These are phyloP conservation scores for Canna indica DNA, from an alignment of 176 grass and related monocot species.

Conservation along the genomic window DNA sequence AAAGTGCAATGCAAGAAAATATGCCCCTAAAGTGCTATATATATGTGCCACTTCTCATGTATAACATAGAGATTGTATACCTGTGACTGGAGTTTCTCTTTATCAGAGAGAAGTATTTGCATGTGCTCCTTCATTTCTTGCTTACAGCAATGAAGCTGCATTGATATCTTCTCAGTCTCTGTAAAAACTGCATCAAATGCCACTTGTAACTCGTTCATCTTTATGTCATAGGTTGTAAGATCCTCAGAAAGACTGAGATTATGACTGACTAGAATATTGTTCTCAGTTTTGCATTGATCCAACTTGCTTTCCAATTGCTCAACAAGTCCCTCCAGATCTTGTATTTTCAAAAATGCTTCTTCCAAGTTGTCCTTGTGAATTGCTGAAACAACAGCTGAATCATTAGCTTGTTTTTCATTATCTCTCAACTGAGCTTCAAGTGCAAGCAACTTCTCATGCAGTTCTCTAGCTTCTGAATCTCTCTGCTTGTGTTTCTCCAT, in stretches of 20 bases:
- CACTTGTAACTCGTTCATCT: constrained; percentile 58
- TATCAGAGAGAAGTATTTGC: constrained; percentile 20
- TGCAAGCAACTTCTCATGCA: constrained; percentile 25
- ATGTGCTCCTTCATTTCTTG: constrained; percentile 53
- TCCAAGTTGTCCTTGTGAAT: constrained; percentile 34
- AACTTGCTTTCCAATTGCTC: constrained; percentile 31
- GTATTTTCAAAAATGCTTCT: background rate
- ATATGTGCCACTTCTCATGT: background rate
- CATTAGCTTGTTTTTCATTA: constrained; percentile 32
- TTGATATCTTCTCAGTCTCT: constrained; percentile 46
- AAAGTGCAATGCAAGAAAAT: constrained; percentile 16
- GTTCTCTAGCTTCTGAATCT: constrained; percentile 10
- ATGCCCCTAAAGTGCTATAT: background rate
- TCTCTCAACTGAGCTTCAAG: constrained; percentile 31
- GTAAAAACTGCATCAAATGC: constrained; percentile 32
- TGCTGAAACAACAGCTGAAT: constrained; percentile 20
- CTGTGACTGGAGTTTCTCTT: constrained; percentile 64
- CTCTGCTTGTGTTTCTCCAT: constrained; percentile 11
- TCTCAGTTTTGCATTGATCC: constrained; percentile 36
- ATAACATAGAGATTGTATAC: constrained; percentile 22
- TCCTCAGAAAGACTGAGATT: constrained; percentile 54
- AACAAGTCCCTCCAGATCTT: constrained; percentile 35
- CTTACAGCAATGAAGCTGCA: constrained; percentile 33
- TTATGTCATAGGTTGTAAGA: constrained; percentile 40
- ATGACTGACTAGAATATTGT: constrained; percentile 36